These are phyloP conservation scores for Penicillium sp. DNA, from an alignment of 2,329 filamentous ascomycete genomes.

Conservation along the genomic window DNA sequence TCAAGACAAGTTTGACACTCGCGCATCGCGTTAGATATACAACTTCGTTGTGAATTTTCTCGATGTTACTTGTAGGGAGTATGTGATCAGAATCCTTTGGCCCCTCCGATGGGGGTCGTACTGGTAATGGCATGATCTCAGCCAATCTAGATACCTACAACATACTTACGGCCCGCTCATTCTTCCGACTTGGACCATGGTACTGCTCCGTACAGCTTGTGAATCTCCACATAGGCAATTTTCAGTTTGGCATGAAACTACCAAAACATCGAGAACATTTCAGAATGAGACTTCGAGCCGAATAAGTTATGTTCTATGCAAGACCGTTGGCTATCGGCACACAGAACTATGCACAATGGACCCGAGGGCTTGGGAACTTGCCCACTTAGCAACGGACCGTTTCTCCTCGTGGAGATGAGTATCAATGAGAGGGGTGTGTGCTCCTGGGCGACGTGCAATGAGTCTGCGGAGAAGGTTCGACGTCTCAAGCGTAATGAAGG, in stretches of 20 bases:
- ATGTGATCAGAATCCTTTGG: not conserved
- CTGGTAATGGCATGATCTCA: conserved; percentile 2
- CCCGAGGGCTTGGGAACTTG: not conserved
- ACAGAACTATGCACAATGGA: not conserved
- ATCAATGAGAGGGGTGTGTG: not conserved
- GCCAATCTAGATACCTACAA: not conserved
- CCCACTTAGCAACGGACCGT: not conserved
- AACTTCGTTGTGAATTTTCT: not conserved
- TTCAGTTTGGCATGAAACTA: not conserved
- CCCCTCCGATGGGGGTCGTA: not conserved
- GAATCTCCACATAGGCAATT: not conserved
- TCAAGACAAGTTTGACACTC: not conserved
- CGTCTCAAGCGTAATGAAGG: not conserved
- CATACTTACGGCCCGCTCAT: not conserved
- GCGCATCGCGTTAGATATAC: not conserved
- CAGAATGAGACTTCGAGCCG: not conserved
- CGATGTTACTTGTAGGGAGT: not conserved
- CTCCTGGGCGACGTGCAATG: not conserved
- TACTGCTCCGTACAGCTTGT: not conserved
- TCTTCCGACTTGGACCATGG: not conserved
- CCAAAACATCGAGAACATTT: not conserved
- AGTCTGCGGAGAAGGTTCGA: not conserved
- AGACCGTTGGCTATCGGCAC: not conserved
- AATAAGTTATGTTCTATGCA: not conserved
- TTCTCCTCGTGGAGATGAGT: not conserved